Conservation (phyloP, 345 rosid genomes). For the Dovyalis caffra region DNA sequence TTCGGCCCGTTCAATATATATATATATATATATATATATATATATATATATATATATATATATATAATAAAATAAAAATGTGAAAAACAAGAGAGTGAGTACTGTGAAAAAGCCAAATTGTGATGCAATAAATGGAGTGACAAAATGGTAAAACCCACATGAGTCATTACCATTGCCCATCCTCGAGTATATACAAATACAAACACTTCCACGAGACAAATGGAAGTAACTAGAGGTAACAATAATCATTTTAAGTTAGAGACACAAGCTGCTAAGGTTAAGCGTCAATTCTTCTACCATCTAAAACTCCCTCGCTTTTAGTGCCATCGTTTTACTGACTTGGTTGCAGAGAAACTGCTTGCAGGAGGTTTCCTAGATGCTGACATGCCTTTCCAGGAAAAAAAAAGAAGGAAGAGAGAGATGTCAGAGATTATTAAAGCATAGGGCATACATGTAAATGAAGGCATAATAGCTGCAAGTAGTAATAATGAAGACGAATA, state of each 20-base stretch:
- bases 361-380: constrained; percentile 34
- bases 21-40: too few relatives aligned
- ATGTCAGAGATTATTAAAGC: not conserved
- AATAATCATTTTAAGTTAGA: constrained; percentile 1
- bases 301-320: not conserved
- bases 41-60: too few relatives aligned
- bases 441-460: not conserved
- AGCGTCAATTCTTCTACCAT: constrained; percentile 5
- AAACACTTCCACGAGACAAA: constrained; percentile 11
- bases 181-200: not conserved
- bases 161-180: not conserved
- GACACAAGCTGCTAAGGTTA: constrained; percentile 9
- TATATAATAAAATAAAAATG: too few relatives aligned
- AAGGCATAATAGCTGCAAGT: not conserved
- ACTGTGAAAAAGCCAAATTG: not conserved
- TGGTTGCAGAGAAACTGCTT: constrained; percentile 34
- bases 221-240: constrained; percentile 12
- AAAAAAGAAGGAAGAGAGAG: not conserved
- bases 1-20: too few relatives aligned
- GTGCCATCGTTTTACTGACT: constrained; percentile 36
- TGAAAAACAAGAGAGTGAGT: not conserved
- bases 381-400: constrained; percentile 14
- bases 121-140: not conserved
- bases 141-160: not conserved
- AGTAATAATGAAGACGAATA: too few relatives aligned